phyloP scores from a whole-genome alignment of 177 flowering plant species.

The Vitis hybrid region DNA sequence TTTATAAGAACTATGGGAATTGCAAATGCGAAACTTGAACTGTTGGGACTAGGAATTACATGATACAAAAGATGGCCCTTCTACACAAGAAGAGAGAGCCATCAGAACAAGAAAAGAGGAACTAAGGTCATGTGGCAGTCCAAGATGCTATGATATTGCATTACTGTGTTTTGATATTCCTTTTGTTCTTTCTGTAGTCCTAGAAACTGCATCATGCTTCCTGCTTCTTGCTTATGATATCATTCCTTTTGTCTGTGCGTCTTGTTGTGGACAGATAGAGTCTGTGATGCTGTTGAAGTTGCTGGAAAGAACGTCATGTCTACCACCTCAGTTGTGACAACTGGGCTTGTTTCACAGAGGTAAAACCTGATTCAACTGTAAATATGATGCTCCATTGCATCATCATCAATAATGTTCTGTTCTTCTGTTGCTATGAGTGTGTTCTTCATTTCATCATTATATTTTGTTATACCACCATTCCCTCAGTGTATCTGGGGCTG shows the following conservation, averaged over 20 bases:
- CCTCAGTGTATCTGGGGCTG: too few relatives aligned
- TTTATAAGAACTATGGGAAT: too few relatives aligned
- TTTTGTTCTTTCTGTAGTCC: not conserved
- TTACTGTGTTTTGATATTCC: not conserved
- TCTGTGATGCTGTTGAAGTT: constrained; percentile 90
- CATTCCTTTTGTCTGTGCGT: not conserved
- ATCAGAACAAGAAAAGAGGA: too few relatives aligned
- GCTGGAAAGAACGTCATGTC: constrained; percentile 86
- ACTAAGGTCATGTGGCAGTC: too few relatives aligned
- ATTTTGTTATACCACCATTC: not conserved
- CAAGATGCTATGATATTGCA: not conserved
- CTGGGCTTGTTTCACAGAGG: constrained; percentile 78
- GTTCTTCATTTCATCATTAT: constrained; percentile 5
- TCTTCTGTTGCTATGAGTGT: too few relatives aligned
- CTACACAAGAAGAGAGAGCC: too few relatives aligned
- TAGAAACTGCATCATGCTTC: not conserved
- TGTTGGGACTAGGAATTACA: too few relatives aligned
- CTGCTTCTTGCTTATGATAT: not conserved
- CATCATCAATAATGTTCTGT: not conserved
- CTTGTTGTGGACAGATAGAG: constrained; percentile 44
- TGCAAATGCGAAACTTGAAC: too few relatives aligned
- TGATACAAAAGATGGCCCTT: too few relatives aligned
- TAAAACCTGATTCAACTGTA: constrained; percentile 19
- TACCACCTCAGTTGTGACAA: constrained; percentile 79
- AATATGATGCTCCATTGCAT: not conserved